Evolutionary conservation across 495 filamentous ascomycete species (phyloP).

Genomic region (Penicillium salamii): DNA sequence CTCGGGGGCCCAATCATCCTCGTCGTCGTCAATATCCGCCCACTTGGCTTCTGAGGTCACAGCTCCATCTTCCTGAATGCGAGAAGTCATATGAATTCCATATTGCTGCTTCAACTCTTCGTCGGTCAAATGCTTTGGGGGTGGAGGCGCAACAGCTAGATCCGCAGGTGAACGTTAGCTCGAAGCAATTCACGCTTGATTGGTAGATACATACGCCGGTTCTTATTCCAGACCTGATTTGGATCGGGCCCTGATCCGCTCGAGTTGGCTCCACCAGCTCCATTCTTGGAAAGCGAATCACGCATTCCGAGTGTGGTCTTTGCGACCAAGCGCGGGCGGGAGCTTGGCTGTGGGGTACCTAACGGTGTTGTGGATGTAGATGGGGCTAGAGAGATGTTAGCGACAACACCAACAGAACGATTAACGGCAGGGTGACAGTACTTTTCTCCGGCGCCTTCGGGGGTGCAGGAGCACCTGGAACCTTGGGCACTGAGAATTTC

Average conservation of each 20-base stretch:
- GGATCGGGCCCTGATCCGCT: slow-evolving; percentile 61
- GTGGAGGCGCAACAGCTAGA: slow-evolving; percentile 70
- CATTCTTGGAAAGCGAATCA: slow-evolving; percentile 48
- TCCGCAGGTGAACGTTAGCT: slow-evolving; percentile 25
- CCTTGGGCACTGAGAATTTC: slow-evolving; percentile 53
- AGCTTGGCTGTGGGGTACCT: slow-evolving; percentile 40
- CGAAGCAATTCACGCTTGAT: slow-evolving; percentile 1
- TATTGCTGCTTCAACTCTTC: slow-evolving; percentile 95
- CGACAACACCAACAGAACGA: background rate
- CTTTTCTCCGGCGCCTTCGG: slow-evolving; percentile 57
- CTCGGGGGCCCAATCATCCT: slow-evolving; percentile 97
- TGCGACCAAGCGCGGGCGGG: slow-evolving; percentile 63
- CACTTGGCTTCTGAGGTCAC: slow-evolving; percentile 81
- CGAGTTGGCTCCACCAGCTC: slow-evolving; percentile 40
- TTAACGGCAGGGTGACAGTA: slow-evolving; percentile 17
- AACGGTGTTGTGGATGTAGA: slow-evolving; percentile 39
- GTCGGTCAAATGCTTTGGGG: slow-evolving; percentile 91
- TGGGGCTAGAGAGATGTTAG: slow-evolving; percentile 26
- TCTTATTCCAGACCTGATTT: slow-evolving; percentile 94
- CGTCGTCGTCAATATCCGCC: slow-evolving; percentile 98
- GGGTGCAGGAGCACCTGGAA: slow-evolving; percentile 50
- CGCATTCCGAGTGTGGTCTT: slow-evolving; percentile 59
- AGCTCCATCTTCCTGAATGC: slow-evolving; percentile 77
- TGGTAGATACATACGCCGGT: slow-evolving; percentile 67
- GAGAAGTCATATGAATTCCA: slow-evolving; percentile 92